These are phyloP conservation scores for Desmodesmus armatus DNA, from an alignment of 139 green algal species.

Conservation along the genomic window DNA sequence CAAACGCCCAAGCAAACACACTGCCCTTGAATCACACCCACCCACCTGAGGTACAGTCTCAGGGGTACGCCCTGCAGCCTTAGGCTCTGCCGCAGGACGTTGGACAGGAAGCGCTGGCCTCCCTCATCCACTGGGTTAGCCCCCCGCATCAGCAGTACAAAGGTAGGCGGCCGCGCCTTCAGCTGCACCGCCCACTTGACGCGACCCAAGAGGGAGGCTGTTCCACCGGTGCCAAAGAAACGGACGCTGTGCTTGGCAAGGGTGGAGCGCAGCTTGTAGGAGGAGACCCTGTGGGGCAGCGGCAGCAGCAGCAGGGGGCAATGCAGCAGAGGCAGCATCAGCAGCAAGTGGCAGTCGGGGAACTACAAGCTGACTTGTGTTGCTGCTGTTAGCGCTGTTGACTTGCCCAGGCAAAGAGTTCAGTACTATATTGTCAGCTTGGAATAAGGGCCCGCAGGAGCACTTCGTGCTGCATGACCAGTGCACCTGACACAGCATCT, in stretches of 20 bases:
- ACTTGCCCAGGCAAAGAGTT: too few relatives aligned
- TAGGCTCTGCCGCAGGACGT: slow-evolving; percentile 61
- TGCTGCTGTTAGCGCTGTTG: too few relatives aligned
- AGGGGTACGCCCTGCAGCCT: slow-evolving; percentile 68
- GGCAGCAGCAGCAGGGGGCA: not conserved
- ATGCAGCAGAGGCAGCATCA: too few relatives aligned
- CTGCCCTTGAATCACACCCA: not conserved
- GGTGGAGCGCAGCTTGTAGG: slow-evolving; percentile 53
- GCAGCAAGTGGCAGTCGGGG: not conserved
- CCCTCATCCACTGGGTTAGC: slow-evolving; percentile 35
- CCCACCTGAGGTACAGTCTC: slow-evolving; percentile 63
- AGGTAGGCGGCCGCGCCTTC: slow-evolving; percentile 81
- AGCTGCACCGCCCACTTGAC: slow-evolving; percentile 75
- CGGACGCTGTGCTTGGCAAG: slow-evolving; percentile 47
- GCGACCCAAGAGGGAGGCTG: slow-evolving; percentile 48
- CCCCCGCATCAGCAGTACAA: slow-evolving; percentile 74
- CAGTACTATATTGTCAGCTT: too few relatives aligned
- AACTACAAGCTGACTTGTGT: too few relatives aligned
- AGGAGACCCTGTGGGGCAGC: slow-evolving; percentile 58
- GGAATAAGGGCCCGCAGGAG: too few relatives aligned
- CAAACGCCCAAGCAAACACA: not conserved
- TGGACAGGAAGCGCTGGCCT: slow-evolving; percentile 56
- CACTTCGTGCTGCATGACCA: not conserved
- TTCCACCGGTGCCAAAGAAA: slow-evolving; percentile 46
- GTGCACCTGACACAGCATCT: not conserved